Evolutionary conservation across 2,329 filamentous ascomycete genomes (phyloP).

Genomic region (Scedosporium dehoogii): DNA sequence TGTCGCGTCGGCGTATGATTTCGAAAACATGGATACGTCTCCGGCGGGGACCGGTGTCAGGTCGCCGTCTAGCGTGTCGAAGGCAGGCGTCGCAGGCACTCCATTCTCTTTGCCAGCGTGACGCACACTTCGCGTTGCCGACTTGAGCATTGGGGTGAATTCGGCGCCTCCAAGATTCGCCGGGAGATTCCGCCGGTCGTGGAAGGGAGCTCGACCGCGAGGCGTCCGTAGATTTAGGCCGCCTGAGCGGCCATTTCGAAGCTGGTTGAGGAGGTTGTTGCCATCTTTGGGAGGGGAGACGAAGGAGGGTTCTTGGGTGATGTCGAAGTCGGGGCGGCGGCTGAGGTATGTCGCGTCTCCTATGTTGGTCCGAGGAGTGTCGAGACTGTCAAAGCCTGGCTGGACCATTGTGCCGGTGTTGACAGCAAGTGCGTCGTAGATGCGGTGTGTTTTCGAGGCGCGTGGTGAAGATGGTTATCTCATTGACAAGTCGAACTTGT

Average conservation of each 20-base stretch:
- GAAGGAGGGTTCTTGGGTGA: conserved; percentile 82
- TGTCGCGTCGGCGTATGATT: conserved; percentile 57
- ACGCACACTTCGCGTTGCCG: conserved; percentile 58
- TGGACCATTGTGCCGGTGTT: conserved; percentile 44
- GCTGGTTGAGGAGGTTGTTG: conserved; percentile 56
- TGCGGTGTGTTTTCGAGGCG: not conserved
- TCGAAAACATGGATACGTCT: conserved; percentile 61
- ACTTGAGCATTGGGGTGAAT: conserved; percentile 91
- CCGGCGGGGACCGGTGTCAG: conserved; percentile 65
- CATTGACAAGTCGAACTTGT: not conserved
- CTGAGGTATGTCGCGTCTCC: conserved; percentile 76
- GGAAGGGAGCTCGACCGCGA: conserved; percentile 59
- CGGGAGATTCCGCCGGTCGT: conserved; percentile 62
- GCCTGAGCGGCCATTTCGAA: conserved; percentile 55
- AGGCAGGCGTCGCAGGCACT: conserved; percentile 57
- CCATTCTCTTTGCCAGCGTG: conserved; percentile 54
- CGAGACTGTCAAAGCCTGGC: conserved; percentile 55
- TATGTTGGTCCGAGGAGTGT: conserved; percentile 77
- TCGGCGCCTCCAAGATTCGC: conserved; percentile 59
- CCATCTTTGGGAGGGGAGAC: conserved; percentile 60
- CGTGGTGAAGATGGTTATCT: not conserved
- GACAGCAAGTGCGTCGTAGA: not conserved
- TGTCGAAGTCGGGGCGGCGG: conserved; percentile 63
- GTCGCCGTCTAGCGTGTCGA: conserved; percentile 58
- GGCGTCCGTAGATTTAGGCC: conserved; percentile 61